Percentiles rank a stretch among this genome's conserved stretches.
Evolutionary conservation across 2,329 filamentous ascomycete species (phyloP).

Genomic region (Aspergillus candidus): DNA sequence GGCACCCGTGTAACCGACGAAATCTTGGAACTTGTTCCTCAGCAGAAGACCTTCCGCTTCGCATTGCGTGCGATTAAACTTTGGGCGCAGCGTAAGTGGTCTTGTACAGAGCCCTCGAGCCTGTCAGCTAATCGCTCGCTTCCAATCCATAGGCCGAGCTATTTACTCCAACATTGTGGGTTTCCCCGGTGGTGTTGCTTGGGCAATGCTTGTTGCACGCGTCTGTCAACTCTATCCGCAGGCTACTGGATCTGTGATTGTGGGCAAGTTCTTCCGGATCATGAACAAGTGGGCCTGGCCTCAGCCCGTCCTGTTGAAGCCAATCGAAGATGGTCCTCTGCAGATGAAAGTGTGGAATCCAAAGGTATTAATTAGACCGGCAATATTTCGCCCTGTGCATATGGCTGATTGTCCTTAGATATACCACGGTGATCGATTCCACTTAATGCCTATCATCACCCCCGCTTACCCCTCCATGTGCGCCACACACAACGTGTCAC

Average conservation of each 20-base stretch:
- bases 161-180: constrained; percentile 96
- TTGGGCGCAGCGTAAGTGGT: constrained; percentile 68
- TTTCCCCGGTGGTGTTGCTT: constrained; percentile 93
- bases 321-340: constrained; percentile 73
- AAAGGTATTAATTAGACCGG: constrained; percentile 47
- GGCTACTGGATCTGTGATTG: constrained; percentile 79
- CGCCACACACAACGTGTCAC: constrained; percentile 86
- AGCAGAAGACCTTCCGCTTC: constrained; percentile 81
- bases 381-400: no score
- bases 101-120: background rate
- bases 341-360: constrained; percentile 93
- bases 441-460: constrained; percentile 97
- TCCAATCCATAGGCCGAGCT: constrained; percentile 53
- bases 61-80: constrained; percentile 90
- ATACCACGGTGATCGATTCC: constrained; percentile 73
- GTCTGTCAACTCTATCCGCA: constrained; percentile 95
- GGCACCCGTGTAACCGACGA: constrained; percentile 92
- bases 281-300: constrained; percentile 93
- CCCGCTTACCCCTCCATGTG: constrained; percentile 98
- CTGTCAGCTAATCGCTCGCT: background rate
- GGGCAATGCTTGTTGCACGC: constrained; percentile 94
- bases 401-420: constrained; percentile 42
- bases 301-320: constrained; percentile 82
- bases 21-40: constrained; percentile 80
- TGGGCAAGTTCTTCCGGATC: constrained; percentile 90